phyloP scores from a whole-genome alignment of 768 basidiomycete species.

The Exsudoporus frostii region DNA sequence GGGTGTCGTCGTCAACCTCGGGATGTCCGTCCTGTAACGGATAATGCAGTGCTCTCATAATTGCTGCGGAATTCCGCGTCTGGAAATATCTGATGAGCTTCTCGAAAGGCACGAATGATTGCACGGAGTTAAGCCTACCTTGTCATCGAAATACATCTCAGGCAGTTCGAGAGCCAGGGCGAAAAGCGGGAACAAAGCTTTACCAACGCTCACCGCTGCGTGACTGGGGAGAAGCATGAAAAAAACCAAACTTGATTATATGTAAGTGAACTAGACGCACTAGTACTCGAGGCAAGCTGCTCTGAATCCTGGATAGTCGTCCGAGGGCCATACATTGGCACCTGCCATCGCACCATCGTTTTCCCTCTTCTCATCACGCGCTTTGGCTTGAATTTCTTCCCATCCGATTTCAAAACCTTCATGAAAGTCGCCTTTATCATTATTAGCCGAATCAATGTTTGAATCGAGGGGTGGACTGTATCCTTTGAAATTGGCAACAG shows the following conservation, averaged over 20 bases:
- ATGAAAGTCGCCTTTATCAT: constrained; percentile 78
- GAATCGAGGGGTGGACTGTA: constrained; percentile 67
- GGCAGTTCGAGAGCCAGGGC: constrained; percentile 63
- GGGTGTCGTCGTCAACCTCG: constrained; percentile 54
- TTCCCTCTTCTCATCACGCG: constrained; percentile 24
- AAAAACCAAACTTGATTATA: background rate
- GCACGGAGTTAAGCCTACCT: constrained; percentile 36
- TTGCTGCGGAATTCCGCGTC: constrained; percentile 60
- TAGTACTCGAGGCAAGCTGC: constrained; percentile 61
- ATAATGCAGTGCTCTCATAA: constrained; percentile 71
- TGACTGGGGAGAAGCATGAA: constrained; percentile 41
- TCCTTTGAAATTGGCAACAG: constrained; percentile 70
- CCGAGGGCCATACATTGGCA: constrained; percentile 75
- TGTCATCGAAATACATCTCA: constrained; percentile 63
- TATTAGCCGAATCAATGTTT: constrained; percentile 65
- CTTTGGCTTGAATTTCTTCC: constrained; percentile 44
- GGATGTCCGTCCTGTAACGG: constrained; percentile 60
- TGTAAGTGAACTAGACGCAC: constrained; percentile 39
- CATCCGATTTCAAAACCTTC: constrained; percentile 89
- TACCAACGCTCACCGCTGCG: constrained; percentile 50
- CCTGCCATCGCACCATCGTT: constrained; percentile 61
- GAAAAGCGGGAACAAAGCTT: constrained; percentile 62
- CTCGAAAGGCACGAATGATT: background rate
- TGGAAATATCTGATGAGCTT: constrained; percentile 17
- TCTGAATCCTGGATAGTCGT: constrained; percentile 58